phyloP scores from a whole-genome alignment of 2,329 filamentous ascomycete species.

The Thielaviopsis ethacetica region DNA sequence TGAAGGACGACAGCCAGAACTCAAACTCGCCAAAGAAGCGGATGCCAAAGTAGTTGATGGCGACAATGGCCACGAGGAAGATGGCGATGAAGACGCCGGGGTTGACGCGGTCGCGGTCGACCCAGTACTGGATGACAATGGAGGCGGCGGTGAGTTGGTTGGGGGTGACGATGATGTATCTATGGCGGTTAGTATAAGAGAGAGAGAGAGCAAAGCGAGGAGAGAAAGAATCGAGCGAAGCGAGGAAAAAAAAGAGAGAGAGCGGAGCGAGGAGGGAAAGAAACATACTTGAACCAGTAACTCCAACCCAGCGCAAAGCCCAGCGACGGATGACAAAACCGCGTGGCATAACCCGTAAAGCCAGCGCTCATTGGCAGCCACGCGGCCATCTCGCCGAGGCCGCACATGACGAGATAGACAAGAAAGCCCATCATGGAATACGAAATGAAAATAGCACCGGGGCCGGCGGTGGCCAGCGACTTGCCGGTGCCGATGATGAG shows the following conservation, averaged over 20 bases:
- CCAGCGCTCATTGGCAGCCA: conserved; percentile 65
- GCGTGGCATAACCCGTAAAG: conserved; percentile 65
- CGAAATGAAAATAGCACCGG: conserved; percentile 53
- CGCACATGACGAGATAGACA: conserved; percentile 69
- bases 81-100: conserved; percentile 66
- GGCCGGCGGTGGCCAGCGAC: conserved; percentile 36
- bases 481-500: conserved; percentile 53
- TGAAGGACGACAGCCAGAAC: conserved; percentile 49
- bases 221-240: background rate
- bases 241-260: background rate
- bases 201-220: background rate
- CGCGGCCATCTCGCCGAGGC: conserved; percentile 69
- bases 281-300: conserved; percentile 25
- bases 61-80: conserved; percentile 44
- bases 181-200: conserved; percentile 21
- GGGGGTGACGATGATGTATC: conserved; percentile 76
- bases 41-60: conserved; percentile 56
- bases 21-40: conserved; percentile 50
- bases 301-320: conserved; percentile 64
- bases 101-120: conserved; percentile 47
- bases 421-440: conserved; percentile 54
- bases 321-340: conserved; percentile 66
- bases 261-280: background rate
- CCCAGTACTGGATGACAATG: conserved; percentile 66
- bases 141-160: conserved; percentile 73